Percentiles rank a stretch among this genome's conserved stretches.
phyloP scores from a whole-genome alignment of 1,139 yeast species.

The Casaregolazyma lundiana region DNA sequence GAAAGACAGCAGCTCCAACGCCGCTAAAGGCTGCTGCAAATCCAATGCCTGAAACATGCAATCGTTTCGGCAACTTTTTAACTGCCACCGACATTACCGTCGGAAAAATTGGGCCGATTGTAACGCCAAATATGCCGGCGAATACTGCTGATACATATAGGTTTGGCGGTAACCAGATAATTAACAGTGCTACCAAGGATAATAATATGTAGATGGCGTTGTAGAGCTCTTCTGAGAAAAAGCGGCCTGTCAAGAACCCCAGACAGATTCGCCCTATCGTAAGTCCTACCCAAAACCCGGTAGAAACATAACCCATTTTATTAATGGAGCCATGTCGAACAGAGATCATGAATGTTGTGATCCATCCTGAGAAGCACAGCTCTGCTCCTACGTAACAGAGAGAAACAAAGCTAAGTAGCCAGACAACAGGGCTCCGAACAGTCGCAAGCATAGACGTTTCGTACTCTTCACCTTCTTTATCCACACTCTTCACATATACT shows the following conservation, averaged over 20 bases:
- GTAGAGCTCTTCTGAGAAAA: constrained; percentile 25
- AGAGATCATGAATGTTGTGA: constrained; percentile 56
- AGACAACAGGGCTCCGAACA: constrained; percentile 53
- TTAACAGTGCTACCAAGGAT: constrained; percentile 23
- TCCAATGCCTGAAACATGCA: constrained; percentile 69
- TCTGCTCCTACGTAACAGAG: constrained; percentile 67
- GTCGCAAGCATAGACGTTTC: not conserved
- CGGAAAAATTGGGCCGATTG: constrained; percentile 79
- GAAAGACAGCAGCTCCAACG: constrained; percentile 60
- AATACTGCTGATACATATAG: constrained; percentile 29
- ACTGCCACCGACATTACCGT: constrained; percentile 65
- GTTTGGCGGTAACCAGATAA: constrained; percentile 29
- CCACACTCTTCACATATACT: constrained; percentile 15
- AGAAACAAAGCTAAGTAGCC: constrained; percentile 53
- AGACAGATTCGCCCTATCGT: constrained; percentile 55
- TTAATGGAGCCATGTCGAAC: constrained; percentile 46
- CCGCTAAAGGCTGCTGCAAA: constrained; percentile 76
- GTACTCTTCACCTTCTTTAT: constrained; percentile 8
- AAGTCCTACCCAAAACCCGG: constrained; percentile 71
- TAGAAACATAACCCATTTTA: constrained; percentile 58
- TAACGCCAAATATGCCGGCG: constrained; percentile 57
- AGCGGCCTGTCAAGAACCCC: constrained; percentile 30
- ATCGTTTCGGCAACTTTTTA: constrained; percentile 54
- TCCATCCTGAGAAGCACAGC: constrained; percentile 69
- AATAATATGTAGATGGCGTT: constrained; percentile 21